Evolutionary conservation across 1,139 yeast species (phyloP).

Genomic region (Candida tetrigidarum): DNA sequence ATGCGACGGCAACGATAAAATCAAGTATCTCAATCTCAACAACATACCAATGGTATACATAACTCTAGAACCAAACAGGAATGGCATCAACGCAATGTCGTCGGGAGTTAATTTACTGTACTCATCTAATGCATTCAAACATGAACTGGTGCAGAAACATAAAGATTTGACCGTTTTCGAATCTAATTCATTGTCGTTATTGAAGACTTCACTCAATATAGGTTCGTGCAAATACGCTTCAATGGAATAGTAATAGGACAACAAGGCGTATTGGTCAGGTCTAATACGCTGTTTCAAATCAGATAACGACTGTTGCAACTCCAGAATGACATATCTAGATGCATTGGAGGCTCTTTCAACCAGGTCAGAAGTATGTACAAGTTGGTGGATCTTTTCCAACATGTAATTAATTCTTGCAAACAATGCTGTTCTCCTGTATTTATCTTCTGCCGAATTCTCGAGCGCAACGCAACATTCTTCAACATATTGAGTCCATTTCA

Average conservation of each 20-base stretch:
- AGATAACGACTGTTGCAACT: conserved; percentile 47
- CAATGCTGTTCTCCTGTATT: conserved; percentile 50
- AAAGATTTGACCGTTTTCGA: conserved; percentile 41
- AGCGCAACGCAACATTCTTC: conserved; percentile 62
- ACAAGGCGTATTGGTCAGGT: conserved; percentile 40
- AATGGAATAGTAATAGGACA: conserved; percentile 63
- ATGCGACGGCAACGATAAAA: conserved; percentile 57
- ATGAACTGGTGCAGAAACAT: conserved; percentile 57
- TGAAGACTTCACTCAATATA: conserved; percentile 38
- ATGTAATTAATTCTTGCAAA: conserved; percentile 63
- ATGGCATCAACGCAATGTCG: conserved; percentile 59
- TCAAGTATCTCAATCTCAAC: conserved; percentile 59
- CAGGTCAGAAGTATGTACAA: conserved; percentile 45
- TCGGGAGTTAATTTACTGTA: conserved; percentile 47
- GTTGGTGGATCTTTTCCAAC: conserved; percentile 65
- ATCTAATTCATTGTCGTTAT: conserved; percentile 25
- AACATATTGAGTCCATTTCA: conserved; percentile 63
- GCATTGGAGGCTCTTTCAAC: conserved; percentile 28
- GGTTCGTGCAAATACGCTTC: conserved; percentile 79
- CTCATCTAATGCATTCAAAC: conserved; percentile 55
- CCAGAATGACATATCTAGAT: conserved; percentile 38
- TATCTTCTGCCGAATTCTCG: conserved; percentile 36
- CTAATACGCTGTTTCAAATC: conserved; percentile 40
- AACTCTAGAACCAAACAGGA: conserved; percentile 64
- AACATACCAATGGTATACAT: conserved; percentile 72